Percentiles rank a stretch among this genome's conserved stretches.
These are phyloP conservation scores for Nakataea oryzae DNA, from an alignment of 2,329 filamentous ascomycete genomes.

Conservation along the genomic window DNA sequence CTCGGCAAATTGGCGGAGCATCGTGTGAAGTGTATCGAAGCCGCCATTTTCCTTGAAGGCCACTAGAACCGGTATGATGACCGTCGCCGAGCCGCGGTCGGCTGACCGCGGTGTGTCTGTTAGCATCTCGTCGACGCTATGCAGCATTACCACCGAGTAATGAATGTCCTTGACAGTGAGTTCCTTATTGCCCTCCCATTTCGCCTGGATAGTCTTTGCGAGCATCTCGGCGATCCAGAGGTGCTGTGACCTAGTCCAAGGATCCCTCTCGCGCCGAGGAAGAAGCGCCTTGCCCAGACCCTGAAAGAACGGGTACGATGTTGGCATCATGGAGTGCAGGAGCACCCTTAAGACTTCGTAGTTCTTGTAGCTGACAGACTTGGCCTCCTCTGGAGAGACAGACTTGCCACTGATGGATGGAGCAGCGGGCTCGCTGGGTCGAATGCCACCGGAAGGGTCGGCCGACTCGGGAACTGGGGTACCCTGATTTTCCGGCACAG, in stretches of 20 bases:
- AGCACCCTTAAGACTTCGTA: constrained; percentile 67
- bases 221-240: constrained; percentile 52
- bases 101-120: constrained; percentile 50
- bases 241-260: constrained; percentile 42
- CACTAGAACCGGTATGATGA: constrained; percentile 68
- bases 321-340: constrained; percentile 66
- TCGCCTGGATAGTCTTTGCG: constrained; percentile 57
- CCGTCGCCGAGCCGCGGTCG: constrained; percentile 31
- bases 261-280: constrained; percentile 61
- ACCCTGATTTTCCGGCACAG: not conserved
- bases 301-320: constrained; percentile 79
- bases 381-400: not conserved
- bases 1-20: constrained; percentile 42
- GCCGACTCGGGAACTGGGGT: not conserved
- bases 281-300: constrained; percentile 74
- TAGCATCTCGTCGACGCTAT: constrained; percentile 67
- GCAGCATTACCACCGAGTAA: constrained; percentile 74
- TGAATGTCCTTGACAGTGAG: constrained; percentile 56
- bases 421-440: not conserved
- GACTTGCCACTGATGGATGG: constrained; percentile 7
- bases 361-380: constrained; percentile 49
- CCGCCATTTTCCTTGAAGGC: constrained; percentile 79
- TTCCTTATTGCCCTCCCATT: constrained; percentile 42
- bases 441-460: not conserved
- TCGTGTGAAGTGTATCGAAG: constrained; percentile 60